These are phyloP conservation scores for Talaromyces wortmannii DNA, from an alignment of 495 filamentous ascomycete genomes.

Conservation along the genomic window DNA sequence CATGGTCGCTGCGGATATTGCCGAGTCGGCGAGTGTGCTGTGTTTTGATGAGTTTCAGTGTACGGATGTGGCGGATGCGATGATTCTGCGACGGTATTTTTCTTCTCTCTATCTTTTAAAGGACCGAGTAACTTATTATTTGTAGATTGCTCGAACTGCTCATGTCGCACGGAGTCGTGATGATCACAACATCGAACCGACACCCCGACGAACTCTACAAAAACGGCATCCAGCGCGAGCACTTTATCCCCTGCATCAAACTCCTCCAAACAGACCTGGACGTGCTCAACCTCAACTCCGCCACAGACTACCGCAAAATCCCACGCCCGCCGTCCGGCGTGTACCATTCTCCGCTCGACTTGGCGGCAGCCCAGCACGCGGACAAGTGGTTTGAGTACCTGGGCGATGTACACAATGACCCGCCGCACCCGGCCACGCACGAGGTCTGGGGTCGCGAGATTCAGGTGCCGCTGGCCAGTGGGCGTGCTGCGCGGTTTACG, in stretches of 20 bases:
- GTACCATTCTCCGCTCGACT: conserved; percentile 81
- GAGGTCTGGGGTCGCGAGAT: conserved; percentile 93
- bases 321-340: conserved; percentile 89
- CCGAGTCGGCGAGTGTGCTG: conserved; percentile 73
- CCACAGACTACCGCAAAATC: conserved; percentile 95
- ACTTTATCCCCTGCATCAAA: conserved; percentile 92
- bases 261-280: conserved; percentile 75
- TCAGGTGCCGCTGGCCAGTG: conserved; percentile 78
- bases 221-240: conserved; percentile 93
- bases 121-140: no score
- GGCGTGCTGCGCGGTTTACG: conserved; percentile 79
- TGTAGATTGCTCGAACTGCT: conserved; percentile 75
- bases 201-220: conserved; percentile 95
- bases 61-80: conserved; percentile 97
- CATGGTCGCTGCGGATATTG: conserved; percentile 89
- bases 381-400: conserved; percentile 94
- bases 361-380: conserved; percentile 69
- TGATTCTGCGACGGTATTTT: conserved; percentile 76
- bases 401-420: conserved; percentile 71
- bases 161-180: conserved; percentile 93
- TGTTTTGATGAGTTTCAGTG: conserved; percentile 99
- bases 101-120: no score
- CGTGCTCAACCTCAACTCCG: conserved; percentile 90
- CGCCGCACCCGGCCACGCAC: conserved; percentile 70
- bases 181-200: conserved; percentile 95